Conservation (phyloP, 163 green algal genomes). For the Chlamydomonas reinhardtii region DNA sequence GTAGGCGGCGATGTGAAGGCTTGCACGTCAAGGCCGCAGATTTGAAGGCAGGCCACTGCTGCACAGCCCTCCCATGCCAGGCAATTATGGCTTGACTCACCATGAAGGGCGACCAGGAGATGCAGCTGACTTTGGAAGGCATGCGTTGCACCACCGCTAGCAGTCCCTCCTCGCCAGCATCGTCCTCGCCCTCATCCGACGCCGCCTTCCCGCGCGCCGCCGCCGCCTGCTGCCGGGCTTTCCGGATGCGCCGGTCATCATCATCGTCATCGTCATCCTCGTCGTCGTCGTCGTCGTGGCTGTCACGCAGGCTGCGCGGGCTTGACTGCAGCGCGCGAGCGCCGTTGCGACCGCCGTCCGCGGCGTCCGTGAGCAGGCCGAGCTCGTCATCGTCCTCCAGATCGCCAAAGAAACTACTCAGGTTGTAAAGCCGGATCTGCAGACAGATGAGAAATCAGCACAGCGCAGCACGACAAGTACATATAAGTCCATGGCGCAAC, state of each 20-base stretch:
- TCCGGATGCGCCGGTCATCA: not conserved
- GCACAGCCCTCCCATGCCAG: no score
- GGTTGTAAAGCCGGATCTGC: constrained; percentile 70
- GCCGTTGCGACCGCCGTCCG: no score
- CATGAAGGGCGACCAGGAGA: constrained; percentile 72
- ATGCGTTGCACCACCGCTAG: constrained; percentile 67
- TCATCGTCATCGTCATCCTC: not conserved
- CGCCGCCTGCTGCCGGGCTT: not conserved
- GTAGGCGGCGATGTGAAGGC: no score
- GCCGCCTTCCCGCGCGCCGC: not conserved
- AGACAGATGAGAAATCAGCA: not conserved
- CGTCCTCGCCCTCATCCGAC: no score
- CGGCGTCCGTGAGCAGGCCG: not conserved
- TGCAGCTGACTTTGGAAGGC: constrained; percentile 76
- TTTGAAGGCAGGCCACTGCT: no score
- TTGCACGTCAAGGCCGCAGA: no score
- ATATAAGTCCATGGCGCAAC: no score
- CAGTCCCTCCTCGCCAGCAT: not conserved
- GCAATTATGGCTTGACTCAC: not conserved
- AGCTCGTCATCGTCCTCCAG: not conserved
- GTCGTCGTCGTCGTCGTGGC: not conserved
- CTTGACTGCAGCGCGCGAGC: no score
- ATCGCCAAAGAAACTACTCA: constrained; percentile 35
- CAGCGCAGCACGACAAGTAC: no score
- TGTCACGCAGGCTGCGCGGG: no score